Evolutionary conservation across 2,329 filamentous ascomycete species (phyloP).

Genomic region (Thelonectria discophora): DNA sequence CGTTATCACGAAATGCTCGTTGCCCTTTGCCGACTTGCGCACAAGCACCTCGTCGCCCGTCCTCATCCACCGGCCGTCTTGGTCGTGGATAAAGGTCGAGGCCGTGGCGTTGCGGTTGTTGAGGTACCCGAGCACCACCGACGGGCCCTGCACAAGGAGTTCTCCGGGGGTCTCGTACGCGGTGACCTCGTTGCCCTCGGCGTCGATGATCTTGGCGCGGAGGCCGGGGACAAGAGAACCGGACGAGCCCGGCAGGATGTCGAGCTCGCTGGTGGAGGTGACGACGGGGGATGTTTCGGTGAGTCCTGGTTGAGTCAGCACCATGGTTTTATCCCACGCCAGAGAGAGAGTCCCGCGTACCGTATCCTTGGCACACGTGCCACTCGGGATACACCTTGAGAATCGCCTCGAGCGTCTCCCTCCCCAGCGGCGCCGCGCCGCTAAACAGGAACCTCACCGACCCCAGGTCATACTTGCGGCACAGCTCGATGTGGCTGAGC

Average conservation of each 20-base stretch:
- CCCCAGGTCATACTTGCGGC: conserved; percentile 73
- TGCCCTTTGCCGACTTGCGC: conserved; percentile 67
- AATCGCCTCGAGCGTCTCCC: conserved; percentile 72
- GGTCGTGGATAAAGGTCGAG: conserved; percentile 76
- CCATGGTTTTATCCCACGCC: neutral
- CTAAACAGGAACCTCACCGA: conserved; percentile 73
- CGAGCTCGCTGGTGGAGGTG: conserved; percentile 61
- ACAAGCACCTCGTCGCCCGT: conserved; percentile 88
- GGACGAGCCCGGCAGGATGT: conserved; percentile 74
- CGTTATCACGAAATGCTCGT: conserved; percentile 85
- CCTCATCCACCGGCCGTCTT: conserved; percentile 78
- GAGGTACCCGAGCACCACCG: conserved; percentile 82
- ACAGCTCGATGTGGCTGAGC: conserved; percentile 67
- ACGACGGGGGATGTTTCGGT: conserved; percentile 79
- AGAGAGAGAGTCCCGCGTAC: conserved; percentile 47
- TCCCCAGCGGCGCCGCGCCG: conserved; percentile 78
- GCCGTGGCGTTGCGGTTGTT: conserved; percentile 85
- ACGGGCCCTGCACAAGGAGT: conserved; percentile 79
- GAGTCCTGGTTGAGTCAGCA: conserved; percentile 57
- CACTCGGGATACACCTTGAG: conserved; percentile 69
- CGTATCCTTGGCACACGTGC: conserved; percentile 77
- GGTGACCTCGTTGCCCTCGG: conserved; percentile 74
- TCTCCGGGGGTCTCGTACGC: conserved; percentile 79
- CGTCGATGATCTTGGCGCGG: conserved; percentile 70
- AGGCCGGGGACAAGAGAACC: conserved; percentile 72